phyloP scores from a whole-genome alignment of 768 basidiomycete genomes.

The Leccinum sublutescens region DNA sequence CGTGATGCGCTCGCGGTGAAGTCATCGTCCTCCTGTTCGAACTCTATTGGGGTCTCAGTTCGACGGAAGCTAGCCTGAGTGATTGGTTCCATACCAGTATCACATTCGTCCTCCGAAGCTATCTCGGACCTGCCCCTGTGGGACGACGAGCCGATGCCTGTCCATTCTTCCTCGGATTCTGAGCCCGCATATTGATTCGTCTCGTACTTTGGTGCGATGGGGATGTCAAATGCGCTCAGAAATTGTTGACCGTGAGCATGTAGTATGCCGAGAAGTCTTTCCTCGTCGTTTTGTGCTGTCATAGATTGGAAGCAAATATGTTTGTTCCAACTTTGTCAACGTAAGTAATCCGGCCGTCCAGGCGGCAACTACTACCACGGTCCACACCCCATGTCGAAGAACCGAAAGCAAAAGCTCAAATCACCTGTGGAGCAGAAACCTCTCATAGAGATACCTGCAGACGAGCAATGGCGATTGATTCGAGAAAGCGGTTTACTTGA shows the following conservation, averaged over 20 bases:
- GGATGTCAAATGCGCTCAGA: conserved; percentile 38
- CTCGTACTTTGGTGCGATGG: conserved; percentile 21
- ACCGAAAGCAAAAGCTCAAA: conserved; percentile 20
- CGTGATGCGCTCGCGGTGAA: conserved; percentile 37
- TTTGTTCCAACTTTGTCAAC: conserved; percentile 3
- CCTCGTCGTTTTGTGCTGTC: conserved; percentile 23
- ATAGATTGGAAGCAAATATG: conserved; percentile 7
- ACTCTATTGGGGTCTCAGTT: conserved; percentile 25
- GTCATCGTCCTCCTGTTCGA: conserved; percentile 47
- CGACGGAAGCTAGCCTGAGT: not conserved
- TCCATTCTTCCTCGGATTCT: conserved; percentile 42
- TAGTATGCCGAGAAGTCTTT: conserved; percentile 39
- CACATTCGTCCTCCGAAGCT: conserved; percentile 19
- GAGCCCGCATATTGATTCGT: conserved; percentile 9
- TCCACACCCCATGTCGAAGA: conserved; percentile 28
- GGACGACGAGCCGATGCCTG: conserved; percentile 30
- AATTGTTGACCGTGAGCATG: conserved; percentile 49
- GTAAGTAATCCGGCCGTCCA: not conserved
- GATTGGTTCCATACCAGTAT: conserved; percentile 15
- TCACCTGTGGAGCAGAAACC: conserved; percentile 14
- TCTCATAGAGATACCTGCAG: conserved; percentile 58
- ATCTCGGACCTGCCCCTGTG: not conserved
- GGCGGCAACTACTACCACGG: not conserved
- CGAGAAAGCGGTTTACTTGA: conserved; percentile 61
- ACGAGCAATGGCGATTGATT: conserved; percentile 78